Percentiles rank a stretch among this genome's conserved stretches.
Evolutionary conservation across 352 stramenopile genomes (phyloP).

Genomic region (Phytopythium sindhum): DNA sequence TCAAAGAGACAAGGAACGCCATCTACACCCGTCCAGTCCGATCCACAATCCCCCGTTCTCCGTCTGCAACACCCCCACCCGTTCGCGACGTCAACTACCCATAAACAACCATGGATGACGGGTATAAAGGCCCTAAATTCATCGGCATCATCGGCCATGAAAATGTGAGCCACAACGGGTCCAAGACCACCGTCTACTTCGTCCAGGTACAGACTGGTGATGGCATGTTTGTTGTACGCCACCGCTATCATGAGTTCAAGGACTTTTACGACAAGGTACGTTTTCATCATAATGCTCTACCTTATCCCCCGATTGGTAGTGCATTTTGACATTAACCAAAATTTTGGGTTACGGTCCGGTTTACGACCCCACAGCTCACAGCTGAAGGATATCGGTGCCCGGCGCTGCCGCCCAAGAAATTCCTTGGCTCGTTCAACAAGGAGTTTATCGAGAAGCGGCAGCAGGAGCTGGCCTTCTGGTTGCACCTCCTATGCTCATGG

Average conservation of each 20-base stretch:
- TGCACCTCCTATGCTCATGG: conserved; percentile 78
- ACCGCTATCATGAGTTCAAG: conserved; percentile 88
- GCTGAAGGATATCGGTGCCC: conserved; percentile 74
- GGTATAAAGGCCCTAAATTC: conserved; percentile 68
- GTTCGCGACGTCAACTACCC: neutral
- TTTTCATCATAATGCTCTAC: neutral
- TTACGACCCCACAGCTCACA: conserved; percentile 77
- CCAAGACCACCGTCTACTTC: conserved; percentile 86
- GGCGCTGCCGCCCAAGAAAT: conserved; percentile 85
- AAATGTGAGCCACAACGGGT: conserved; percentile 83
- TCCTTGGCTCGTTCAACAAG: conserved; percentile 87
- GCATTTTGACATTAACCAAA: neutral
- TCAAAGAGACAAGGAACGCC: neutral
- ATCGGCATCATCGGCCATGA: conserved; percentile 86
- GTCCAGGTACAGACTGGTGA: conserved; percentile 75
- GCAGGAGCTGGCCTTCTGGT: conserved; percentile 84
- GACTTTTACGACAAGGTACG: conserved; percentile 83
- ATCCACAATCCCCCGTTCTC: neutral
- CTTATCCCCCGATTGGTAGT: neutral
- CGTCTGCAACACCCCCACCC: neutral
- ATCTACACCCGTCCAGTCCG: neutral
- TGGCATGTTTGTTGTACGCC: conserved; percentile 76
- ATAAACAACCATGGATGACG: conserved; percentile 38
- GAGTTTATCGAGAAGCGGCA: conserved; percentile 89
- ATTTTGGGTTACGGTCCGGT: conserved; percentile 9